Base-by-base conservation (phyloP, 495 filamentous ascomycete genomes). In the Penicillium robsamsonii region DNA sequence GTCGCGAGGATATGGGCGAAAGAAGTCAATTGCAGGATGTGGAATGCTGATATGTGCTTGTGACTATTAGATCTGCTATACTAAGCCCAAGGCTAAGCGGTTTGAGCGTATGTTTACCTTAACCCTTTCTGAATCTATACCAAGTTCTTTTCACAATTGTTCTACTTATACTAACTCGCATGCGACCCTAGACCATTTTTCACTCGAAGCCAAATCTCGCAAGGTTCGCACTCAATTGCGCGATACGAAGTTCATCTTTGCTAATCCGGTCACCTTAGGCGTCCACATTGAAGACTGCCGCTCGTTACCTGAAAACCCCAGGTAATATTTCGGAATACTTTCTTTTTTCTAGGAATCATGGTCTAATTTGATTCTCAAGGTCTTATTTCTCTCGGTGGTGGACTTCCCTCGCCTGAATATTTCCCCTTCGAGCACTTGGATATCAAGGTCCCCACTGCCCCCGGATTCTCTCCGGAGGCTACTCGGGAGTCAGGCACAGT, bases 331-430 rank as follows among this genome's bases (percentile, higher is more conserved):
- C 11, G 25, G 6, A n/a, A 30, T 20, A 31, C 1, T 0, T 22
- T 12, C 2, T 4, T 15, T 10, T 17, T 41, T 24, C 20, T n/a
- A n/a, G n/a, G 27, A 5, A 2, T 38, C 27, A 5, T 24, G 4
- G 29, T 10, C 33, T 56, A 31, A 60, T n/a, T 20, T 15, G 20
- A 13, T n/a, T n/a, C 5, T 15, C 5, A 38, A 75, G 84, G 82
- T 5, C 59, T 88, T 49, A 93, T 98, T 69, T 94, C 90, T 5
- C 84, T 98, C 12, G 94, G 94, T 53, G 95, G 95, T 58, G 94
- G 94, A 3, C 79, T 98, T 31, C 94, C 94, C 10, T 91, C 89
- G 29, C 80, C 87, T 50, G 86, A 91, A 69, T 89, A 94, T 78
- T 97, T 98, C 68, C 95, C 94, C 40, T 83, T 93, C 61, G 82